These are phyloP conservation scores for Penicillium glabrum DNA, from an alignment of 2,329 filamentous ascomycete genomes.

Conservation along the genomic window DNA sequence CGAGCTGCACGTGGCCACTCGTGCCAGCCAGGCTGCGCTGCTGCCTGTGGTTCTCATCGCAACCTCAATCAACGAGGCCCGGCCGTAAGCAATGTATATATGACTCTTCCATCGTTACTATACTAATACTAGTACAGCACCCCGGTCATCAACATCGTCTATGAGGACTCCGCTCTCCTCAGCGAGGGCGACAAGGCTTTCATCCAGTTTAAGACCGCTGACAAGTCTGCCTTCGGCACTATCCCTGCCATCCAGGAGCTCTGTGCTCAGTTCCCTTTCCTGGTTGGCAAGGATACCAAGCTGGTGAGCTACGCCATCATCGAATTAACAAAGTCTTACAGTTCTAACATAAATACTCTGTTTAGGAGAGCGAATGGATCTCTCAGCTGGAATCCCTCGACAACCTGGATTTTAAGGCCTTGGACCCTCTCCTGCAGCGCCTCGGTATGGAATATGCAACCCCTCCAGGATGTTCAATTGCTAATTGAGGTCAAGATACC, in stretches of 20 bases:
- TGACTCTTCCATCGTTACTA: neutral
- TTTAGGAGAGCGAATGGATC: slow-evolving; percentile 55
- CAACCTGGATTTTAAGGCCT: slow-evolving; percentile 74
- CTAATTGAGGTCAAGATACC: slow-evolving; percentile 55
- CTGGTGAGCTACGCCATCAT: slow-evolving; percentile 22
- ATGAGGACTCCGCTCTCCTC: slow-evolving; percentile 38
- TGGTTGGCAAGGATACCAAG: slow-evolving; percentile 38
- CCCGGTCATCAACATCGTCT: slow-evolving; percentile 37
- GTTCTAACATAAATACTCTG: slow-evolving; percentile 3
- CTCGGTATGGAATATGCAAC: neutral
- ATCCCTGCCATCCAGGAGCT: slow-evolving; percentile 34
- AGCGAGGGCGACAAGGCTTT: slow-evolving; percentile 35
- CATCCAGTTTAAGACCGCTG: slow-evolving; percentile 32
- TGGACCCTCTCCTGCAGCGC: slow-evolving; percentile 70
- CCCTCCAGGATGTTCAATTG: neutral
- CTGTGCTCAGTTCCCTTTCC: slow-evolving; percentile 34
- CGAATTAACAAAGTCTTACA: neutral
- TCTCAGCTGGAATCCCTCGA: slow-evolving; percentile 53
- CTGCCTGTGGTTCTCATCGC: slow-evolving; percentile 44
- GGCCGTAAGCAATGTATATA: slow-evolving; percentile 14
- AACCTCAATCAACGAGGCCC: slow-evolving; percentile 40
- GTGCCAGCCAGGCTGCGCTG: slow-evolving; percentile 41
- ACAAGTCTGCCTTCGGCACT: slow-evolving; percentile 32
- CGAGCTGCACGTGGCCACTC: slow-evolving; percentile 38
- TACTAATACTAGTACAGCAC: slow-evolving; percentile 4